Evolutionary conservation across 495 filamentous ascomycete species (phyloP), one percentile per base, ranked within the genome.

Genomic region (Viridothelium virens): DNA sequence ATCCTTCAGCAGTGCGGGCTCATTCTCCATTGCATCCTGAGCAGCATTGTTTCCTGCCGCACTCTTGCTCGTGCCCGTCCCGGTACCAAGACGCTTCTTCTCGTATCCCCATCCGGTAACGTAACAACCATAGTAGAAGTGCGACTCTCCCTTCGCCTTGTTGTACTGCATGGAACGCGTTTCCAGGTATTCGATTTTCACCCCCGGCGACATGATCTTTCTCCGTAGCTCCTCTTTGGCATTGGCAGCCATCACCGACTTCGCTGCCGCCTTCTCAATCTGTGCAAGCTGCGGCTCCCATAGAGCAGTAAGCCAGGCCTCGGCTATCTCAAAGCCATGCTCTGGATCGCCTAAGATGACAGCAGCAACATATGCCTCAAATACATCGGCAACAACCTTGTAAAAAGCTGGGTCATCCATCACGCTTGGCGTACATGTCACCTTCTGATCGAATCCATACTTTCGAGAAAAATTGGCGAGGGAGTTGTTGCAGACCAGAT

Each of bases 301-400:
- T 1, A 95, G 74, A 10, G 77, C 74, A 56, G 82, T 83, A 61
- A 96, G 73, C 90, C 91, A 96, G 34, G 80, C 68, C 63, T 87
- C 80, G 7, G 79, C 87, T 16, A 78, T 79, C 62, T 72, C 66
- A 62, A 88, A 82, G 6, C 91, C 91, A 50, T 83, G 70, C 11
- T 71, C 74, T 0, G 84, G 77, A 71, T 89, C 81, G 12, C 85
- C 86, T 9, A 91, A 75, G 56, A 95, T 81, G 34, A 90, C 73
- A 12, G 89, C 91, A 25, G 90, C 92, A 10, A 92, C 83, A 74
- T 93, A 96, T 1, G 92, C 87, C 75, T 96, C 92, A 72, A 96
- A 92, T 9, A 96, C 82, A 74, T 96, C 92, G 9, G 86, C 92
- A 61, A 86, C 77, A 18, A 87, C 84, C 74, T 96, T 96, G 36